A percentile compares a stretch with the other conserved stretches of the same genome.
Conservation (phyloP, 2,329 filamentous ascomycete genomes). For the Paecilomyces dactylethromorphus region DNA sequence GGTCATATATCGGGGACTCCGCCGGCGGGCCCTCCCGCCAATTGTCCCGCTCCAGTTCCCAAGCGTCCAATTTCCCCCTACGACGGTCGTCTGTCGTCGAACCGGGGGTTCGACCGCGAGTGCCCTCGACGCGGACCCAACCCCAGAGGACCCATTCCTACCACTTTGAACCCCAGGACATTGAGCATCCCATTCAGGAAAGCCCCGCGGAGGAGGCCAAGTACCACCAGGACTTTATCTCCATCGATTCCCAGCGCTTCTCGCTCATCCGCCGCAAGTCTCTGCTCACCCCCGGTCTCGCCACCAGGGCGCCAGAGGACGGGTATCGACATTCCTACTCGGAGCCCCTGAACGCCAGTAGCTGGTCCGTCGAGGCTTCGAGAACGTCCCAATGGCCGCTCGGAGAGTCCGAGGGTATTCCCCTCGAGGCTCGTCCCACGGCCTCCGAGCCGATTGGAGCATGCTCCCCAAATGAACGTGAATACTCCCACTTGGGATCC, state of each 20-base stretch:
- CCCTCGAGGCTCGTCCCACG: slow-evolving; percentile 7
- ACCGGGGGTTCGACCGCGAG: slow-evolving; percentile 4
- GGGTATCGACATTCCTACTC: slow-evolving; percentile 7
- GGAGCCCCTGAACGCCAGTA: neutral
- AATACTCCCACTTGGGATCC: slow-evolving; percentile 34
- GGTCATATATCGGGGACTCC: neutral
- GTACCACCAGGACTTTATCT: slow-evolving; percentile 26
- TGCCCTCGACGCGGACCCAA: slow-evolving; percentile 9
- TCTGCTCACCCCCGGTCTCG: slow-evolving; percentile 28
- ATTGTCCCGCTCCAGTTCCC: slow-evolving; percentile 6
- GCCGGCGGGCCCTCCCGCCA: neutral
- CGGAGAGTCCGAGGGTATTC: slow-evolving; percentile 5
- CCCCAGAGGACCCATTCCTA: slow-evolving; percentile 24
- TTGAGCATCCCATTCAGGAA: slow-evolving; percentile 18
- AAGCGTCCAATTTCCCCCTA: slow-evolving; percentile 17
- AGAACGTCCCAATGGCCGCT: slow-evolving; percentile 13
- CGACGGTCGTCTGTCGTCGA: slow-evolving; percentile 6
- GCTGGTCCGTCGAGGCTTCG: neutral
- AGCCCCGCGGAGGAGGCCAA: slow-evolving; percentile 18
- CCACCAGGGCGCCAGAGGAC: slow-evolving; percentile 25
- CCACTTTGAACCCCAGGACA: slow-evolving; percentile 17
- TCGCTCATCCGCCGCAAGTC: slow-evolving; percentile 32
- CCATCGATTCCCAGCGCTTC: slow-evolving; percentile 25
- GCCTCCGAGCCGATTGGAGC: slow-evolving; percentile 10
- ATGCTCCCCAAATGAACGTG: slow-evolving; percentile 21